These are phyloP conservation scores for Silene latifolia DNA, from an alignment of 148 eudicot species.

Conservation along the genomic window DNA sequence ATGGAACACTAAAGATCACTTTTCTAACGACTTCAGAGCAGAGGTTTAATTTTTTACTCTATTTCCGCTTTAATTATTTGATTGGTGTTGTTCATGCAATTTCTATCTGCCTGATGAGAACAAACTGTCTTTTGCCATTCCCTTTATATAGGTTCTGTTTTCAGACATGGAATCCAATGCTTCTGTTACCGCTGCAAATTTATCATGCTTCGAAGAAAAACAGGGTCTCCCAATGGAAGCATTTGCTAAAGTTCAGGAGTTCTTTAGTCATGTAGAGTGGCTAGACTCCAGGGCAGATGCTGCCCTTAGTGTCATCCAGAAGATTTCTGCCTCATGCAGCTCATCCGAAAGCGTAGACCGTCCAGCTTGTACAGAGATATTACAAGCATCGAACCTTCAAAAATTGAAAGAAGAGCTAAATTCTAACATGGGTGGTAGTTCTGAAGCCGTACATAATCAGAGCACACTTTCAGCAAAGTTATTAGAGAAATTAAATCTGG, in stretches of 20 bases:
- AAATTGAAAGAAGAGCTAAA: slow-evolving; percentile 29
- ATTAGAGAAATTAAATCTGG: slow-evolving; percentile 19
- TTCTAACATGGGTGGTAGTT: slow-evolving; percentile 16
- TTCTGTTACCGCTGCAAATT: slow-evolving; percentile 48
- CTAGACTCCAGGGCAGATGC: slow-evolving; percentile 58
- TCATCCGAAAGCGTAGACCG: slow-evolving; percentile 32
- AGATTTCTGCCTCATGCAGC: slow-evolving; percentile 36
- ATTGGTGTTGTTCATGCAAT: slow-evolving; percentile 14
- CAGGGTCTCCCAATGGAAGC: slow-evolving; percentile 94
- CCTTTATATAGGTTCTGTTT: slow-evolving; percentile 72
- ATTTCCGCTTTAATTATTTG: slow-evolving; percentile 13
- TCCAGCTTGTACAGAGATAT: slow-evolving; percentile 19
- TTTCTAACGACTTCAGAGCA: slow-evolving; percentile 76
- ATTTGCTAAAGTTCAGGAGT: slow-evolving; percentile 85
- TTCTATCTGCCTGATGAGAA: slow-evolving; percentile 18
- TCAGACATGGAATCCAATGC: slow-evolving; percentile 79
- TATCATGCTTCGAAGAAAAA: slow-evolving; percentile 75
- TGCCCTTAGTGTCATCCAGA: slow-evolving; percentile 53
- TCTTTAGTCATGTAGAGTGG: slow-evolving; percentile 88
- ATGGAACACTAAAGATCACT: slow-evolving; percentile 72
- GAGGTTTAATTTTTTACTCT: slow-evolving; percentile 46
- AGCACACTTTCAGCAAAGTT: slow-evolving; percentile 11
- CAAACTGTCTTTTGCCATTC: background rate
- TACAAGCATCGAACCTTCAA: slow-evolving; percentile 24
- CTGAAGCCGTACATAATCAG: slow-evolving; percentile 22